Conservation (phyloP, 2,329 filamentous ascomycete species). For the Graphiopsis chlorocephala region DNA sequence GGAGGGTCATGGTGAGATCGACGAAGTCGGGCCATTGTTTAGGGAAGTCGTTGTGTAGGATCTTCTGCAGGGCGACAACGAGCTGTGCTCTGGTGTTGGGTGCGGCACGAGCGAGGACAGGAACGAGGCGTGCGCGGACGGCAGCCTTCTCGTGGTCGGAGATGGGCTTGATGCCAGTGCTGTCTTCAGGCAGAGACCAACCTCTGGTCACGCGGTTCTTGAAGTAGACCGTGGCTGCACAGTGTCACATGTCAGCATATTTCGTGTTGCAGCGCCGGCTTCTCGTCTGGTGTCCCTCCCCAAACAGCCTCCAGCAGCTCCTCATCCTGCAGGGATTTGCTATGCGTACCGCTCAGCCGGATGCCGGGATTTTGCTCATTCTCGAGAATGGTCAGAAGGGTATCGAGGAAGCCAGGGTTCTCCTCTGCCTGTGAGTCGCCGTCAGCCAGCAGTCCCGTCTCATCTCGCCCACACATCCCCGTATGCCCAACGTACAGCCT, state of each 20-base stretch:
- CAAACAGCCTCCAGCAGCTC: neutral
- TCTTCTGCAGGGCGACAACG: conserved; percentile 90
- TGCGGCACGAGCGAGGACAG: conserved; percentile 73
- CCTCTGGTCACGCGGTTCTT: conserved; percentile 95
- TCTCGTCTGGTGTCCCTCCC: neutral
- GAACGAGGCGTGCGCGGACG: conserved; percentile 84
- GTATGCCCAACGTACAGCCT: conserved; percentile 61
- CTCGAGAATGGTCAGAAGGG: conserved; percentile 85
- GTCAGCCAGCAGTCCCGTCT: conserved; percentile 15
- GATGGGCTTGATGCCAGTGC: conserved; percentile 58
- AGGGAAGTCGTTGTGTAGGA: conserved; percentile 93
- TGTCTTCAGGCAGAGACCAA: conserved; percentile 77
- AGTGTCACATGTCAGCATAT: conserved; percentile 15
- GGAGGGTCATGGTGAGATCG: conserved; percentile 83
- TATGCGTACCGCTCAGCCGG: conserved; percentile 76
- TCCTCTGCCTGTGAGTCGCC: conserved; percentile 69
- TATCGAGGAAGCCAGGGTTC: conserved; percentile 84
- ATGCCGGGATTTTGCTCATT: conserved; percentile 81
- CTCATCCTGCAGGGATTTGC: neutral
- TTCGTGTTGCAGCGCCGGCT: neutral
- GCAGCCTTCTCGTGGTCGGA: conserved; percentile 83
- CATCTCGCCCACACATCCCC: neutral
- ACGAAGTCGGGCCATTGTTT: conserved; percentile 92
- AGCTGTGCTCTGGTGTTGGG: conserved; percentile 86
- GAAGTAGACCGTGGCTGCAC: conserved; percentile 86